A percentile compares a stretch with the other conserved stretches of the same genome.
phyloP scores from a whole-genome alignment of 495 filamentous ascomycete genomes.

The Stereocaulon alpinum region DNA sequence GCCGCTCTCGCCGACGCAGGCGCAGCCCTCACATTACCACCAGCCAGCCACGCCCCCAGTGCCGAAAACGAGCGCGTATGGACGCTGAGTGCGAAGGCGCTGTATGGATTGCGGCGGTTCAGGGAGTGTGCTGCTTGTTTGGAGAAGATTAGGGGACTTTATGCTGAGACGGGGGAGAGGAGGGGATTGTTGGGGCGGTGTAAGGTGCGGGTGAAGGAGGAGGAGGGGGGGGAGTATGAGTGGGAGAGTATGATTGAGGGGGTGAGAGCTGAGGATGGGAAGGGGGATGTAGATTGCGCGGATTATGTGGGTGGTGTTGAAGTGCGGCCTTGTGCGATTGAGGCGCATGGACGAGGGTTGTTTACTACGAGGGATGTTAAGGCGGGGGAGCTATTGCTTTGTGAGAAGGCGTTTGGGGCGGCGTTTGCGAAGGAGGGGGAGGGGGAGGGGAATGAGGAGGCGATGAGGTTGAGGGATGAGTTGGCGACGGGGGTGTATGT shows the following conservation, averaged over 20 bases:
- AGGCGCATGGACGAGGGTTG: conserved; percentile 33
- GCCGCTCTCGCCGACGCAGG: conserved; percentile 35
- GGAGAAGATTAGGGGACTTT: not conserved
- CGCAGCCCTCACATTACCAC: conserved; percentile 23
- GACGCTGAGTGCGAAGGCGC: not conserved
- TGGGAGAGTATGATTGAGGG: conserved; percentile 34
- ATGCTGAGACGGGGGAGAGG: too few species aligned
- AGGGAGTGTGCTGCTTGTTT: conserved; percentile 26
- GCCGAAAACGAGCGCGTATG: not conserved
- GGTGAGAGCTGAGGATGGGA: conserved; percentile 21
- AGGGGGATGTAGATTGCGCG: conserved; percentile 35
- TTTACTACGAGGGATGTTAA: conserved; percentile 40
- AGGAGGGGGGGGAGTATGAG: conserved; percentile 36
- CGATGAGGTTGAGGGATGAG: conserved; percentile 28
- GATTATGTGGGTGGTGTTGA: conserved; percentile 32
- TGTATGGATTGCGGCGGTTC: conserved; percentile 36
- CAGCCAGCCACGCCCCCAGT: conserved; percentile 1
- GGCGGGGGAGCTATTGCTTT: conserved; percentile 43
- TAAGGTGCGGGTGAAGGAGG: conserved; percentile 25
- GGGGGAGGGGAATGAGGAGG: conserved; percentile 24
- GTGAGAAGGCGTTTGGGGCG: conserved; percentile 45
- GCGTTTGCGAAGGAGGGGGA: conserved; percentile 19
- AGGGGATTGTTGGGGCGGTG: conserved; percentile 27
- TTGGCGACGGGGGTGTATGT: conserved; percentile 33
- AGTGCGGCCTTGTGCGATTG: conserved; percentile 18